phyloP scores from a whole-genome alignment of 192 early-diverging fungal species.

The Powellomyces hirtus region DNA sequence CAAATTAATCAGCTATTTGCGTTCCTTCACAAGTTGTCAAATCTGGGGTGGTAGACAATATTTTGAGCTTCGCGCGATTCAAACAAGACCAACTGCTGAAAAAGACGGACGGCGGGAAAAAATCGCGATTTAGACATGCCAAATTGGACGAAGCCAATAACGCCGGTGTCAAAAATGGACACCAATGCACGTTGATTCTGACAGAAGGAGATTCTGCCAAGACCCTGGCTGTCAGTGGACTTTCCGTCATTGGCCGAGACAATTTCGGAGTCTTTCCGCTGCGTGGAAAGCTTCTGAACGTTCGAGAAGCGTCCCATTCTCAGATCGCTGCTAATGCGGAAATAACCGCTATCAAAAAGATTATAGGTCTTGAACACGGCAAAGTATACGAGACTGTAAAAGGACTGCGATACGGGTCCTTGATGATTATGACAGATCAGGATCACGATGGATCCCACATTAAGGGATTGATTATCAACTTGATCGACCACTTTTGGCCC shows the following conservation, averaged over 20 bases:
- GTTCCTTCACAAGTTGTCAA: constrained; percentile 62
- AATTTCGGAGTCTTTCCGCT: constrained; percentile 93
- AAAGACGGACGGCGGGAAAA: constrained; percentile 80
- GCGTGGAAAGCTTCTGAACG: constrained; percentile 95
- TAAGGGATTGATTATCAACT: constrained; percentile 96
- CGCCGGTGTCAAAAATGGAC: constrained; percentile 72
- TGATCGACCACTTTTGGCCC: constrained; percentile 93
- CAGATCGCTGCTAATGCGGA: constrained; percentile 81
- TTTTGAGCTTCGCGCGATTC: constrained; percentile 67
- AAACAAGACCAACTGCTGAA: constrained; percentile 76
- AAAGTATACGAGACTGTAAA: constrained; percentile 69
- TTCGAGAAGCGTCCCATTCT: constrained; percentile 75
- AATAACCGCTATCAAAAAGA: constrained; percentile 85
- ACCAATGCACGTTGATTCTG: constrained; percentile 89
- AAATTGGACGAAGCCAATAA: constrained; percentile 95
- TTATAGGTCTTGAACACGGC: constrained; percentile 89
- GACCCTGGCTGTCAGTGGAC: constrained; percentile 78
- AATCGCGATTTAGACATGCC: constrained; percentile 68
- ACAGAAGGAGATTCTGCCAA: constrained; percentile 98
- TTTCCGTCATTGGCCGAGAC: constrained; percentile 86
- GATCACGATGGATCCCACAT: constrained; percentile 91
- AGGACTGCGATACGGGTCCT: constrained; percentile 85
- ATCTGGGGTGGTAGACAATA: constrained; percentile 79
- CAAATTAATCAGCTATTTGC: not conserved
- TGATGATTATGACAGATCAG: constrained; percentile 99